These are phyloP conservation scores for Tetrahymena thermophila DNA, from an alignment of 73 alveolate genomes.

Conservation along the genomic window DNA sequence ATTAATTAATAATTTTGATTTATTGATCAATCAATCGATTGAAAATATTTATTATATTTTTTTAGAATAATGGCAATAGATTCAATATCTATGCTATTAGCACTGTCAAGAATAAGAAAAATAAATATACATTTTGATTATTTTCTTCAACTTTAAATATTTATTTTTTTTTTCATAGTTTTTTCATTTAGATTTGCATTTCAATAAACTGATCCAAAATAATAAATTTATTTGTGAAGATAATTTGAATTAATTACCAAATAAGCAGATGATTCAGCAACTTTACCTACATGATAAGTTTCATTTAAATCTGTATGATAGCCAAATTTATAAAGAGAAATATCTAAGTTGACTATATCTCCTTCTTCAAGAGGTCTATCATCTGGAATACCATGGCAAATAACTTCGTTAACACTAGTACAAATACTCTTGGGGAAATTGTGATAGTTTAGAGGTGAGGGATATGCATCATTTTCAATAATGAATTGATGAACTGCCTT, in stretches of 20 bases:
- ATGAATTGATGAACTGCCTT: constrained; percentile 79
- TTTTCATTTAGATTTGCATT: too few relatives aligned
- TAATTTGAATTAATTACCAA: background rate
- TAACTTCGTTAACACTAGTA: constrained; percentile 88
- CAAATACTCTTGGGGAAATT: constrained; percentile 90
- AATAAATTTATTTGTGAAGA: too few relatives aligned
- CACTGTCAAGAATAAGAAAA: too few relatives aligned
- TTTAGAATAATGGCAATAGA: too few relatives aligned
- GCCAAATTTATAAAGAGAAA: constrained; percentile 77
- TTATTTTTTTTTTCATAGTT: too few relatives aligned
- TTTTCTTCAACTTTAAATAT: too few relatives aligned
- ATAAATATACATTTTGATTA: too few relatives aligned
- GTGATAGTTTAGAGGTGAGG: constrained; percentile 83
- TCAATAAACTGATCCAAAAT: too few relatives aligned
- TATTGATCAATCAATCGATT: too few relatives aligned
- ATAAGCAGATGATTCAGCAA: constrained; percentile 43
- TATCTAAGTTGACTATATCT: constrained; percentile 87
- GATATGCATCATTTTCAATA: constrained; percentile 83
- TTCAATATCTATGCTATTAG: too few relatives aligned
- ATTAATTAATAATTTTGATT: too few relatives aligned
- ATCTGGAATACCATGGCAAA: constrained; percentile 94
- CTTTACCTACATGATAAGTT: constrained; percentile 65
- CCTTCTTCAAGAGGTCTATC: constrained; percentile 83
- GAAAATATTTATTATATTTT: too few relatives aligned
- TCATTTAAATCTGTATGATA: constrained; percentile 73